These are phyloP conservation scores for Potentilla sterilis DNA, from an alignment of 306 rosid species.

Conservation along the genomic window DNA sequence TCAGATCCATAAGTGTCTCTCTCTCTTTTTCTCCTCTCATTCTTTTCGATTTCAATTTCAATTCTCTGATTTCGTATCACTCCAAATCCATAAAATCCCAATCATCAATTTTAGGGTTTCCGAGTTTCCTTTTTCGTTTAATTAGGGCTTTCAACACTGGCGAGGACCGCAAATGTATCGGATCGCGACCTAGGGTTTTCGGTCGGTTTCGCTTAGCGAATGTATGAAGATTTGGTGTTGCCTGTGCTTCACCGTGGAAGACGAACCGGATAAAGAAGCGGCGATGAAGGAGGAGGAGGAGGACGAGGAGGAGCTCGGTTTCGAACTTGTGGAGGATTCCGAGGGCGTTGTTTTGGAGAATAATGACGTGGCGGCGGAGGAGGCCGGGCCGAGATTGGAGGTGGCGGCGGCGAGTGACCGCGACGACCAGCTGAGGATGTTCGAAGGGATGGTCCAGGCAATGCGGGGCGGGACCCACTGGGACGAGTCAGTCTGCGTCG, in stretches of 20 bases:
- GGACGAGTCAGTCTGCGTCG: conserved; percentile 32
- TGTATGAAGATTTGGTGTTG: conserved; percentile 86
- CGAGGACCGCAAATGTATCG: conserved; percentile 38
- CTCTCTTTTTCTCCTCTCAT: neutral
- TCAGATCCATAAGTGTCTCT: conserved; percentile 43
- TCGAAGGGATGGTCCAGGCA: conserved; percentile 44
- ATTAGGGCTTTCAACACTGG: conserved; percentile 22
- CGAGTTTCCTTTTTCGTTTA: conserved; percentile 2
- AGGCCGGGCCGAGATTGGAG: conserved; percentile 18
- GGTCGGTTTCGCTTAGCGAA: conserved; percentile 20
- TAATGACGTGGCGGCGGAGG: conserved; percentile 30
- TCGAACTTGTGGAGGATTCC: conserved; percentile 31
- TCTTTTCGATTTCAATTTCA: conserved; percentile 7
- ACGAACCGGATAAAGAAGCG: conserved; percentile 28
- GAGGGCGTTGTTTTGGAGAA: conserved; percentile 26
- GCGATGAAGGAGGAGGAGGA: conserved; percentile 27
- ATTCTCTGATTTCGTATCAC: neutral
- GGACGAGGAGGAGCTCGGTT: conserved; percentile 7
- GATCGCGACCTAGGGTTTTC: conserved; percentile 50
- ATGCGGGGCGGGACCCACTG: conserved; percentile 31
- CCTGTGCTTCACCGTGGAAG: conserved; percentile 66
- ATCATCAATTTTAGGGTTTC: conserved; percentile 57
- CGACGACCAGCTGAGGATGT: conserved; percentile 32
- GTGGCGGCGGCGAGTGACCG: conserved; percentile 9
- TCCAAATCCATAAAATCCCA: neutral